Base-by-base conservation (phyloP, 2,329 filamentous ascomycete species). In the Mycogone perniciosa region DNA sequence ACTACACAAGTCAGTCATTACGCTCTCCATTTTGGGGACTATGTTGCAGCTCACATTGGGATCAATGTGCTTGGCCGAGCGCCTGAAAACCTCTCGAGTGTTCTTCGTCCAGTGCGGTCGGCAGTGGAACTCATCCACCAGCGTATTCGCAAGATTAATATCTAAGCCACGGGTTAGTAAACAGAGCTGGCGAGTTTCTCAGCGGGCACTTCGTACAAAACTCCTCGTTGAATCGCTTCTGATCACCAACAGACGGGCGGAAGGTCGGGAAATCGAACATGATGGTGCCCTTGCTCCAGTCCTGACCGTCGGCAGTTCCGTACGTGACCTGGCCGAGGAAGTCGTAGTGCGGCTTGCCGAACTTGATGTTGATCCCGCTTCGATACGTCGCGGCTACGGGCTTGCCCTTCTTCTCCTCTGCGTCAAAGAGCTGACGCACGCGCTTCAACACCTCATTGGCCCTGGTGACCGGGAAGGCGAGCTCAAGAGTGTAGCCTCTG, bases 61-160 rank as follows among this genome's bases (percentile, higher is more conserved):
- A 53, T 78, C 75, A 20, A 77, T 55, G 44, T 77, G 74, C 62
- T 75, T 72, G 38, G 68, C 70, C 0, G 71, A 62, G 42, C 70
- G 67, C 45, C 65, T 58, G 46, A 76, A 71, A 7, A 77, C 67
- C 26, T 75, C 71, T 13, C 75, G 63, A 4, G 73, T 76, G 56
- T 77, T 77, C 64, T 77, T 78, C 8, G 75, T 77, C 75, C 75
- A 78, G 60, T 78, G 75, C 31, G 75, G 75, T 5, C 75, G 67
- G 57, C 71, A 74, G 0, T 74, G 73, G 54, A 77, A 77, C 59
- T 77, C 75, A 29, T 72, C 67, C 44, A 77, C 65, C 13, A 77
- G 66, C 0, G 67, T 69, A 45, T 71, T 70, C 20, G 74, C 73
- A 4, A 78, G 62, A 5, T 69, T 72, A 34, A 67, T 68, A 54